Conservation (phyloP, 768 basidiomycete species). For the Lyophyllum decastes region DNA sequence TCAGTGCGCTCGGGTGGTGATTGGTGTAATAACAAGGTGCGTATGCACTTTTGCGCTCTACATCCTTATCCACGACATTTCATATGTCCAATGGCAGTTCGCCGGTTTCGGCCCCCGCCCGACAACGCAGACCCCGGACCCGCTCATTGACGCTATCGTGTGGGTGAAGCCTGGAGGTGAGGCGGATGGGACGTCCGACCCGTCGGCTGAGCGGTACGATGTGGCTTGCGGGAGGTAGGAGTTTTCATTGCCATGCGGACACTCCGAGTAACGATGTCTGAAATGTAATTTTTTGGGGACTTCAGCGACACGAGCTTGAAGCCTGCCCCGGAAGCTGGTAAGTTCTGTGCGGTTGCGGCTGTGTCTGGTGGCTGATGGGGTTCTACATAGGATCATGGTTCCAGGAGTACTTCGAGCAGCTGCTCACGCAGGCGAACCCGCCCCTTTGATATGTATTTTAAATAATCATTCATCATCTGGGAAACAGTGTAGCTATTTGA, state of each 20-base stretch:
- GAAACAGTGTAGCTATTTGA: too few relatives aligned
- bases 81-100: not conserved
- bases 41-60: not conserved
- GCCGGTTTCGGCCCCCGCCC: slow-evolving; percentile 38
- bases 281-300: not conserved
- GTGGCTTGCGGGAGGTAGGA: slow-evolving; percentile 21
- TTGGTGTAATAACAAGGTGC: slow-evolving; percentile 33
- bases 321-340: slow-evolving; percentile 35
- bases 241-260: not conserved
- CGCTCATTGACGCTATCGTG: slow-evolving; percentile 37
- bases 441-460: slow-evolving; percentile 12
- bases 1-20: slow-evolving; percentile 25
- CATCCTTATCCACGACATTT: not conserved
- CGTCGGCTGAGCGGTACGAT: slow-evolving; percentile 32
- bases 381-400: slow-evolving; percentile 37
- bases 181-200: slow-evolving; percentile 38
- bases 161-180: slow-evolving; percentile 46
- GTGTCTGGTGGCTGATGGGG: too few relatives aligned
- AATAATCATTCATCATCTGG: too few relatives aligned
- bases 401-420: slow-evolving; percentile 29
- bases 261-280: slow-evolving; percentile 17
- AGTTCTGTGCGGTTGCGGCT: too few relatives aligned
- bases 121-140: slow-evolving; percentile 29
- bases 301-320: slow-evolving; percentile 7
- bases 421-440: slow-evolving; percentile 29